Percentiles rank a stretch among this genome's conserved stretches.
phyloP scores from a whole-genome alignment of 768 basidiomycete species.

The Cytidiella melzeri region DNA sequence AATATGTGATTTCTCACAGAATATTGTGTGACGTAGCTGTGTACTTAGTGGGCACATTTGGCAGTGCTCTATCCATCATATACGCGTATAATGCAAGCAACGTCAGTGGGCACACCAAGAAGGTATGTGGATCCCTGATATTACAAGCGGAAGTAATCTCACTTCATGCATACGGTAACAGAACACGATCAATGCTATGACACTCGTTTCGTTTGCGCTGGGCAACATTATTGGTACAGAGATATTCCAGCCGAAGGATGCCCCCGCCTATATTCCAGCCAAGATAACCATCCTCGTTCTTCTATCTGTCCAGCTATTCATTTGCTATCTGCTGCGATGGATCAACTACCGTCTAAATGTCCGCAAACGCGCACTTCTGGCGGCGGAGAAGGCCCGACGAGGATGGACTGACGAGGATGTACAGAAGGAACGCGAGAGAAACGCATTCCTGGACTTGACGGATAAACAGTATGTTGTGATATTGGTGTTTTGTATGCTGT shows the following conservation, averaged over 20 bases:
- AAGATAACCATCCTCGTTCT: slow-evolving; percentile 62
- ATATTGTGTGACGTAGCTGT: slow-evolving; percentile 31
- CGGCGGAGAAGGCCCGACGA: slow-evolving; percentile 36
- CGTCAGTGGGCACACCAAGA: slow-evolving; percentile 62
- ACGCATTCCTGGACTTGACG: slow-evolving; percentile 59
- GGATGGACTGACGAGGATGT: slow-evolving; percentile 57
- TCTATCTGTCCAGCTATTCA: slow-evolving; percentile 42
- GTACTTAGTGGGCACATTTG: slow-evolving; percentile 50
- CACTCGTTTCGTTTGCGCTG: slow-evolving; percentile 44
- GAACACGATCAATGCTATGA: slow-evolving; percentile 58
- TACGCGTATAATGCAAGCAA: slow-evolving; percentile 65
- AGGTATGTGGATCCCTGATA: slow-evolving; percentile 24
- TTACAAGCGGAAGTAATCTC: too few relatives aligned
- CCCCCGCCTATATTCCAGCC: slow-evolving; percentile 57
- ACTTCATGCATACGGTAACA: slow-evolving; percentile 1
- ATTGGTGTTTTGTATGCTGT: neutral
- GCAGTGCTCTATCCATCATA: slow-evolving; percentile 50
- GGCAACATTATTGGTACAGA: slow-evolving; percentile 61
- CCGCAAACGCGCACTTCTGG: slow-evolving; percentile 37
- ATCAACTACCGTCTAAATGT: slow-evolving; percentile 50
- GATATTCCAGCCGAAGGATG: slow-evolving; percentile 58
- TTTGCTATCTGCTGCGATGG: slow-evolving; percentile 45
- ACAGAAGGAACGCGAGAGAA: slow-evolving; percentile 48
- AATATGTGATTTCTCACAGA: too few relatives aligned
- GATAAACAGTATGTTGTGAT: slow-evolving; percentile 47